phyloP scores from a whole-genome alignment of 352 stramenopile species.

The Phytophthora pistaciae region DNA sequence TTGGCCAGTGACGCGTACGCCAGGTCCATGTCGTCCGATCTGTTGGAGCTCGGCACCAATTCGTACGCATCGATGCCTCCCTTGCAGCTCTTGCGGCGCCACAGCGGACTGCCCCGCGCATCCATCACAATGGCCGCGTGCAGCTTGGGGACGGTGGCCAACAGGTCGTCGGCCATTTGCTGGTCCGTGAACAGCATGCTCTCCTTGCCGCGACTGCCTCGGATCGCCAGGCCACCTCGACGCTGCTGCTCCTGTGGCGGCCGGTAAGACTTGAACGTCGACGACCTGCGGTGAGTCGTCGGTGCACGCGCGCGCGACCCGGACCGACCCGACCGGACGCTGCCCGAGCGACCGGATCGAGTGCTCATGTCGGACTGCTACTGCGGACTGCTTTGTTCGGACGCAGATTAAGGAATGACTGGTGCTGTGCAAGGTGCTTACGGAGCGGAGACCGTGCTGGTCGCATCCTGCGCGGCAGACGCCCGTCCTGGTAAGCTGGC shows the following conservation, averaged over 20 bases:
- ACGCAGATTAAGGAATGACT: conserved; percentile 11
- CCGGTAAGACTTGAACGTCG: conserved; percentile 34
- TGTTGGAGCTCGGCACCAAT: conserved; percentile 29
- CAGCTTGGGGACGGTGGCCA: conserved; percentile 45
- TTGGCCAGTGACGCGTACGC: conserved; percentile 53
- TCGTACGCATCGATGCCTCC: conserved; percentile 49
- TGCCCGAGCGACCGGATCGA: conserved; percentile 24
- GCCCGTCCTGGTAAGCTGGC: conserved; percentile 23
- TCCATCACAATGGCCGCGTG: conserved; percentile 36
- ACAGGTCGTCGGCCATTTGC: conserved; percentile 45
- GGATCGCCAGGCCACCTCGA: conserved; percentile 29
- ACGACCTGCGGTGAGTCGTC: conserved; percentile 26
- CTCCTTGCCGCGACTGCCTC: conserved; percentile 25
- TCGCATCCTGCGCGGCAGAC: conserved; percentile 22
- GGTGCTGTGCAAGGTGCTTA: background rate
- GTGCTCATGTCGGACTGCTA: conserved; percentile 26
- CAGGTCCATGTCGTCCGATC: conserved; percentile 51
- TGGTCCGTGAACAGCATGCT: conserved; percentile 44
- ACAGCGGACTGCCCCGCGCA: conserved; percentile 28
- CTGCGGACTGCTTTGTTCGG: background rate
- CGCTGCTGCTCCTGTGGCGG: conserved; percentile 25
- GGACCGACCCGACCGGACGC: conserved; percentile 12
- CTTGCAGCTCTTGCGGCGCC: conserved; percentile 46
- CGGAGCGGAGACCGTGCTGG: conserved; percentile 18
- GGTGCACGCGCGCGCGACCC: conserved; percentile 11